Base-by-base conservation (phyloP, 495 filamentous ascomycete species). In the Penicillium daleae region DNA sequence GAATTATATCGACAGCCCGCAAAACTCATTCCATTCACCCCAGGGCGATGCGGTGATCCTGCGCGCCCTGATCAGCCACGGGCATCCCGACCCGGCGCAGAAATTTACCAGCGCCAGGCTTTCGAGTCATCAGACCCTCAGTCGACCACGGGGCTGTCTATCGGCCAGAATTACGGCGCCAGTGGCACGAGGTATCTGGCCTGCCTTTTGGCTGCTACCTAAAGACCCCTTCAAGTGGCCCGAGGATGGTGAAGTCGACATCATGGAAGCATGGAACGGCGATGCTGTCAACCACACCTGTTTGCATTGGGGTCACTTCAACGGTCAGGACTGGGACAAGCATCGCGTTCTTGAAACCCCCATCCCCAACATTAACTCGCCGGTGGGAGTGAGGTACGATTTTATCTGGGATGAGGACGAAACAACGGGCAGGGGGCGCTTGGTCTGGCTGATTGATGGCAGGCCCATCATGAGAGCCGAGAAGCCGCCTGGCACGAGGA, bases 181-280 rank as follows among this genome's bases (percentile, higher is more conserved):
- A 12, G 67, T 70, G 6, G 69, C 69, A 29, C 57, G 62, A 35
- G 69, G 69, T 60, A 72, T 72, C 62, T 72, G 69, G 69, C 69
- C 69, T 51, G 69, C 69, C 31, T 72, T 72, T 66, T 72, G 69
- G 69, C 64, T 72, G 69, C 69, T 72, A 64, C 69, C 69, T 65
- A 70, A 72, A 67, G 69, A 72, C 49, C 69, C 69, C 55, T 72
- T 72, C 62, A 67, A 70, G 64, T 72, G 69, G 69, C 69, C 69
- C 27, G 67, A 70, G 54, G 69, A 72, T 56, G 69, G 69, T n/a
- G 69, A 72, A 62, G 33, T 72, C 31, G 69, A 72, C 48, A 72
- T 72, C 13, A 70, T 70, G 67, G 69, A 72, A 56, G 64, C 62
- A 27, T 72, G 69, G 69, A 72, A 72, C 29, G 66, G 69, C 51